Evolutionary conservation across 768 basidiomycete genomes (phyloP).

Genomic region (Vararia minispora): DNA sequence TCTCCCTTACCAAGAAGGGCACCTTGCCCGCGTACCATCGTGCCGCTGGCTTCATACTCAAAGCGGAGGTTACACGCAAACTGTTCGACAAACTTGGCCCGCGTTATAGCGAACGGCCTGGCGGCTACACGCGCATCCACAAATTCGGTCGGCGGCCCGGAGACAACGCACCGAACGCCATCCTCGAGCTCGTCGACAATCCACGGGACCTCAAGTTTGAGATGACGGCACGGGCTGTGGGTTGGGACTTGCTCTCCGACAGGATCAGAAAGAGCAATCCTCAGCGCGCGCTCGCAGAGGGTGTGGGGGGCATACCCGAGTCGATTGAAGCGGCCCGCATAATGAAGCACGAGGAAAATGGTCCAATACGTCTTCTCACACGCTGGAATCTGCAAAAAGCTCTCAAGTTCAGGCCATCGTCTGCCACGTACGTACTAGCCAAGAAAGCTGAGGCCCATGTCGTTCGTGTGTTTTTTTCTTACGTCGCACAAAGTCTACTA

Average conservation of each 20-base stretch:
- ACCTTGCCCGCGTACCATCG: conserved; percentile 54
- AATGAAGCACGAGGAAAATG: conserved; percentile 26
- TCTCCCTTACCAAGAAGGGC: conserved; percentile 86
- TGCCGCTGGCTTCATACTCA: conserved; percentile 73
- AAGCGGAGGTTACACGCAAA: conserved; percentile 62
- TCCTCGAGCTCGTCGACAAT: conserved; percentile 93
- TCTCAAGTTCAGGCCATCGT: conserved; percentile 42
- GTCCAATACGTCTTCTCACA: conserved; percentile 49
- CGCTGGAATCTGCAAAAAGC: conserved; percentile 70
- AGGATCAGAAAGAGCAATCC: conserved; percentile 35
- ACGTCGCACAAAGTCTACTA: no score
- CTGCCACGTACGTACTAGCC: conserved; percentile 36
- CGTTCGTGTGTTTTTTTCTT: conserved; percentile 48
- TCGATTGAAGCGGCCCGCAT: conserved; percentile 39
- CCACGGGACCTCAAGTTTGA: conserved; percentile 82
- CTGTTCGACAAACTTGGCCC: conserved; percentile 70
- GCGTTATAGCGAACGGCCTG: conserved; percentile 73
- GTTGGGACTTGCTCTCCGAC: conserved; percentile 65
- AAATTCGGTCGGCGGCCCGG: conserved; percentile 83
- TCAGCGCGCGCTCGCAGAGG: conserved; percentile 36
- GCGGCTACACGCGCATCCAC: conserved; percentile 93
- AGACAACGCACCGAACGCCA: conserved; percentile 88
- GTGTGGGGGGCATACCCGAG: conserved; percentile 32
- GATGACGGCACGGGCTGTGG: conserved; percentile 79
- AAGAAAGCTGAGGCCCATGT: conserved; percentile 53